phyloP scores from a whole-genome alignment of 176 grass and related monocot genomes.

The Dactylis glomerata region DNA sequence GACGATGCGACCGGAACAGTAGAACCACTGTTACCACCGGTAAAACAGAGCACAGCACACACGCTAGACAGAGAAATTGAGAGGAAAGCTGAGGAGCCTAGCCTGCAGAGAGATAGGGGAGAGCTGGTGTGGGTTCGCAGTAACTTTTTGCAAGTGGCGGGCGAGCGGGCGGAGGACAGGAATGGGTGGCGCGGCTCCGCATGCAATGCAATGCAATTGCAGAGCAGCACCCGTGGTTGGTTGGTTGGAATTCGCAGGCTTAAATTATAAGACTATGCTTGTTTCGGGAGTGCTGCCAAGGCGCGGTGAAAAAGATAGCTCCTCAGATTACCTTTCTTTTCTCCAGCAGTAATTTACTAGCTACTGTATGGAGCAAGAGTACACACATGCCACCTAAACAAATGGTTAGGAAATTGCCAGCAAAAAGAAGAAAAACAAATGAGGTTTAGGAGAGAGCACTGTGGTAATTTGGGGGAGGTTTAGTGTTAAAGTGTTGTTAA shows the following conservation, averaged over 20 bases:
- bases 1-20: not conserved
- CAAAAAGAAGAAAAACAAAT: not conserved
- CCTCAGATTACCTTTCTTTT: not conserved
- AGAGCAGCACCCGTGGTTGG: not conserved
- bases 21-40: conserved; percentile 32
- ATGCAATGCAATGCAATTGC: not conserved
- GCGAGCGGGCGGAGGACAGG: not conserved
- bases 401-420: no score
- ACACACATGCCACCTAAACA: not conserved
- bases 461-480: not conserved
- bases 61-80: not conserved
- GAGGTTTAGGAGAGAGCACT: no score
- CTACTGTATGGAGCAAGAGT: not conserved
- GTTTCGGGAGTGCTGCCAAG: conserved; percentile 13
- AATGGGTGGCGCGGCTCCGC: not conserved
- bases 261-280: conserved; percentile 36
- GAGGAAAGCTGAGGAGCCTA: not conserved
- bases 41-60: not conserved
- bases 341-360: no score
- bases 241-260: not conserved
- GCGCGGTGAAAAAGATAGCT: not conserved
- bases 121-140: not conserved
- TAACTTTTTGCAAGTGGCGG: conserved; percentile 14
- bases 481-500: no score
- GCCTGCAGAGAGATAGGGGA: not conserved